phyloP scores from a whole-genome alignment of 345 rosid species.

The Gossypium ekmanianum region DNA sequence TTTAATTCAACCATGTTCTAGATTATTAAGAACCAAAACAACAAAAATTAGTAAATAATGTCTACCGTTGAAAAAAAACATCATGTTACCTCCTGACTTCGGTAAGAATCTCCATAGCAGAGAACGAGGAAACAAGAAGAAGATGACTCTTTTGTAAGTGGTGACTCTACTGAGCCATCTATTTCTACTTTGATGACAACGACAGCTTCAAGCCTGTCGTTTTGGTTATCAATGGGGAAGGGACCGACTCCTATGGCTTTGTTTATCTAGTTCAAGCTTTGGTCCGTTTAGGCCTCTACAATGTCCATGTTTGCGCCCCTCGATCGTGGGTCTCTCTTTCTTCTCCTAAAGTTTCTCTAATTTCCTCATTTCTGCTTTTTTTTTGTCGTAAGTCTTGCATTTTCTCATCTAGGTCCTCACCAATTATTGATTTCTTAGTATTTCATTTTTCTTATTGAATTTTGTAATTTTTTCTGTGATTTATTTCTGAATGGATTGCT shows the following conservation, averaged over 20 bases:
- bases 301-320: conserved; percentile 90
- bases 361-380: not conserved
- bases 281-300: conserved; percentile 64
- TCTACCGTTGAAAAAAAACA: conserved; percentile 47
- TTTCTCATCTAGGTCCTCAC: conserved; percentile 6
- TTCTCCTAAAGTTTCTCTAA: not conserved
- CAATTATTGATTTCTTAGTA: not conserved
- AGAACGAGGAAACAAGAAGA: conserved; percentile 27
- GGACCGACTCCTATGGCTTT: conserved; percentile 91
- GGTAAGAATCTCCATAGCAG: conserved; percentile 78
- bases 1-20: too few species aligned
- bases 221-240: conserved; percentile 81
- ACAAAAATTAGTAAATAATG: conserved; percentile 9
- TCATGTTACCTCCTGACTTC: conserved; percentile 60
- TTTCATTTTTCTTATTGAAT: conserved; percentile 3
- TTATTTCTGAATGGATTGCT: conserved; percentile 33
- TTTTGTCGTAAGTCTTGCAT: not conserved
- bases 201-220: conserved; percentile 68
- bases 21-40: too few species aligned
- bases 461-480: conserved; percentile 18
- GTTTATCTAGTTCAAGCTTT: conserved; percentile 83
- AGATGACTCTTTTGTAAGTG: conserved; percentile 13
- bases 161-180: conserved; percentile 43
- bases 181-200: conserved; percentile 42
- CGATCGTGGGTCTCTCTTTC: conserved; percentile 58